Evolutionary conservation across 2,329 filamentous ascomycete genomes (phyloP), one percentile per base, ranked within the genome.

Genomic region (Grosmannia serpens): DNA sequence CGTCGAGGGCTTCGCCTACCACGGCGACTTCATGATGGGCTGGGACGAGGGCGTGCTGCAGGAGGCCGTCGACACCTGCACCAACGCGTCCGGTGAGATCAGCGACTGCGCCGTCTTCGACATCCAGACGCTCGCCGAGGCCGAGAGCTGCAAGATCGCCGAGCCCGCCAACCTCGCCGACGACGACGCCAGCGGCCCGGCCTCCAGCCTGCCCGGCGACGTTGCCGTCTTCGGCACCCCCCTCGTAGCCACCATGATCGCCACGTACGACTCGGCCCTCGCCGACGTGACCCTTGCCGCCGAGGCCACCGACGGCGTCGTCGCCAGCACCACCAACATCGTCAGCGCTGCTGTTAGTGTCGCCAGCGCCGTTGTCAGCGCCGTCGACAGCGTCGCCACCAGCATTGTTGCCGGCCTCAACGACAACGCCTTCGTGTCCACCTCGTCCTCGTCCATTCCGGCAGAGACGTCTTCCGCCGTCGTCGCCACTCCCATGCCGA

Each of bases 1-100:
- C 66, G 77, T 82, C 29, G 85, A 85, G 65, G 87, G 89, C 53
- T 88, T 78, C 64, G 86, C 88, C 41, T 89, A 89, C 69, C 83
- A 94, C 67, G 89, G 79, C 54, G 89, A 95, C 68, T 91, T 92
- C 72, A 84, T 91, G 66, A 85, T 80, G 68, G 89, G 88, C 31
- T 95, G 89, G 89, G 80, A 91, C 2, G 67, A 73, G 10, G 73
- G 76, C 4, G 84, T 89, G 70, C 78, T 94, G 41, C 83, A 91
- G 70, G 56, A 78, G 7, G 89, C 89, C n/a, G 77, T 91, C 62
- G 70, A 91, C 53, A 80, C 76, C 9, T 96, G 91, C 79, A 92
- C 86, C 56, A 87, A 84, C 70, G 67, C 67, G 0, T 84, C 82
- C 11, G 91, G 91, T 38, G 67, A 75, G 49, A 83, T 95, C 52